Evolutionary conservation across 2,329 filamentous ascomycete species (phyloP), one percentile per base, ranked within the genome.

Genomic region (Annulohypoxylon truncatum): DNA sequence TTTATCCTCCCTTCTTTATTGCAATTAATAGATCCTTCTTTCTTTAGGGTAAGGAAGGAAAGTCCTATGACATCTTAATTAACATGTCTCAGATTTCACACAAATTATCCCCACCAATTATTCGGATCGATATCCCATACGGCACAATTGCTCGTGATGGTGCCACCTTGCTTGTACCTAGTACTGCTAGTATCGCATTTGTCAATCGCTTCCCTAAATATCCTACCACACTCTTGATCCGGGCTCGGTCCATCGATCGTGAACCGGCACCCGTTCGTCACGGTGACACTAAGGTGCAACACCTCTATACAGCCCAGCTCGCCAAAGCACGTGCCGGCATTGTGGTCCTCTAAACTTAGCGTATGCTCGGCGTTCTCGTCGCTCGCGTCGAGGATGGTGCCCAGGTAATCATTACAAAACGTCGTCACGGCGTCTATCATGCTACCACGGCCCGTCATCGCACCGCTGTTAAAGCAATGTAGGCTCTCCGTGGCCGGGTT

Each of bases 211-310:
- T 59, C 4, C 4, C 55, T 22, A 12, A 59, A 59, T n/a, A 59
- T 59, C 2, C 46, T 33, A 4, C 55, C 55, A 13, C 55, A 51
- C 1, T 59, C 31, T 18, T 59, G 20, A 35, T 24, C 28, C 8
- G 55, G 55, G 33, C 31, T 59, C 9, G 55, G 46, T 1, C 55
- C 55, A 4, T 59, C 55, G 7, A 59, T 31, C 5, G 55, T 59
- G 31, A 59, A 59, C 22, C 46, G 55, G n/a, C 55, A 59, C 8
- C 55, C 46, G 13, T 59, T 59, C 44, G 24, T 44, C 10, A 59
- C 44, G 10, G 46, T 59, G 7, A 59, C 46, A 33, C 55, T 51
- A 4, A 59, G 46, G 8, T 46, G 20, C 42, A 46, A 22, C 6
- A 26, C 42, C 20, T 46, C 20, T 10, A 9, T 46, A 46, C 42